Conservation (phyloP, 2,329 filamentous ascomycete genomes). For the Aspergillus felis region DNA sequence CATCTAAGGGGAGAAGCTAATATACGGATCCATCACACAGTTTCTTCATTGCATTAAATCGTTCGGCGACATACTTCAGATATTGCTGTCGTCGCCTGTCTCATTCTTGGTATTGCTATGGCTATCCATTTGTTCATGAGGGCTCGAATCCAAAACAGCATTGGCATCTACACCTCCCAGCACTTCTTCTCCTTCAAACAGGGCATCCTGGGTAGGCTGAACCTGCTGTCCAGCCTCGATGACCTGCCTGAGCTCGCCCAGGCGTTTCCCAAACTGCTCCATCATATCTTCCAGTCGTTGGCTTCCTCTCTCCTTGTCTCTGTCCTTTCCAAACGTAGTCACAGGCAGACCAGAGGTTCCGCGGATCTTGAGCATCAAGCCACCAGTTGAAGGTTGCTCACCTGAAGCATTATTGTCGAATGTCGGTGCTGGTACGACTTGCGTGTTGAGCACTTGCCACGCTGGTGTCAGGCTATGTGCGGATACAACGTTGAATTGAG, state of each 20-base stretch:
- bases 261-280: constrained; percentile 43
- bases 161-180: not conserved
- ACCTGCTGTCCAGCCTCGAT: constrained; percentile 33
- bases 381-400: constrained; percentile 43
- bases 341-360: constrained; percentile 35
- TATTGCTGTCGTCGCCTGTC: not conserved
- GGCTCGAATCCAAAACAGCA: not conserved
- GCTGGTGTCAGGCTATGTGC: constrained; percentile 69
- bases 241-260: constrained; percentile 41
- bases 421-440: constrained; percentile 58
- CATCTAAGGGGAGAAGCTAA: not conserved
- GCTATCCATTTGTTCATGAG: not conserved
- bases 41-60: not conserved
- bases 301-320: constrained; percentile 18
- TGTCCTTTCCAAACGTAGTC: constrained; percentile 17
- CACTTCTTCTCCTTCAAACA: not conserved
- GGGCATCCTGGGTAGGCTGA: not conserved
- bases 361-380: constrained; percentile 44
- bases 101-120: not conserved
- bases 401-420: constrained; percentile 56
- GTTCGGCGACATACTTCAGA: not conserved
- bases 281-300: constrained; percentile 44
- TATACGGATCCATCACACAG: too few species aligned
- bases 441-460: constrained; percentile 63
- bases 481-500: constrained; percentile 54